Conservation (phyloP, 352 stramenopile species). For the Pythium aquatile region DNA sequence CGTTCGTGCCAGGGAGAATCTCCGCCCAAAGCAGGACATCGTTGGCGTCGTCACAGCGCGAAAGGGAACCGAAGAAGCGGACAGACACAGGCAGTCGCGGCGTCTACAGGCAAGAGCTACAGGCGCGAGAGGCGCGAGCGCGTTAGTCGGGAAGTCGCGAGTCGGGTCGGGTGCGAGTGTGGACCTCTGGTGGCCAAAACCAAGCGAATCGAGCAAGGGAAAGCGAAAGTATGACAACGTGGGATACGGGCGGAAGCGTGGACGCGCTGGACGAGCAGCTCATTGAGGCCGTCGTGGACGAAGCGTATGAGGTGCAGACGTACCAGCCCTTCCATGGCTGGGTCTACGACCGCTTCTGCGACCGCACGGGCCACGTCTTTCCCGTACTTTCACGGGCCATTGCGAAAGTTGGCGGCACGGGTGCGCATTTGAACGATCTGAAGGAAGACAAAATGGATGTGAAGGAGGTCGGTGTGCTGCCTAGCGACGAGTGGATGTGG, state of each 20-base stretch:
- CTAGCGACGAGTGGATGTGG: slow-evolving; percentile 78
- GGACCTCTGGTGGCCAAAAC: not conserved
- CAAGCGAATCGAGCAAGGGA: not conserved
- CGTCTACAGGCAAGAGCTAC: not conserved
- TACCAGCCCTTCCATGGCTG: slow-evolving; percentile 83
- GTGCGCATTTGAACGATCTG: slow-evolving; percentile 56
- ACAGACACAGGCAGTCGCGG: not conserved
- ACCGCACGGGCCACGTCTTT: slow-evolving; percentile 76
- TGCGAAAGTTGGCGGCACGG: slow-evolving; percentile 28
- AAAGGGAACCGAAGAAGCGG: not conserved
- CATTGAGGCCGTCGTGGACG: slow-evolving; percentile 76
- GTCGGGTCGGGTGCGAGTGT: not conserved
- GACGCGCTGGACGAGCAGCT: slow-evolving; percentile 25
- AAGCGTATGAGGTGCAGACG: slow-evolving; percentile 84
- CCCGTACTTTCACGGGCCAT: slow-evolving; percentile 50
- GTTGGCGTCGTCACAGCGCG: not conserved
- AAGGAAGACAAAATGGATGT: slow-evolving; percentile 25
- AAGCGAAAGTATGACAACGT: slow-evolving; percentile 15
- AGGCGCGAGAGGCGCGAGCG: not conserved
- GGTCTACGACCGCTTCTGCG: slow-evolving; percentile 76
- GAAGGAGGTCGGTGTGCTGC: slow-evolving; percentile 65
- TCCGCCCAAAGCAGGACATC: not conserved
- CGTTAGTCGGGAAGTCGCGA: not conserved
- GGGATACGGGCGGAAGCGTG: slow-evolving; percentile 21
- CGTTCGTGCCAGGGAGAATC: slow-evolving; percentile 1